These are phyloP conservation scores for Chrysochromulina parva DNA, from an alignment of 78 protist species.

Conservation along the genomic window DNA sequence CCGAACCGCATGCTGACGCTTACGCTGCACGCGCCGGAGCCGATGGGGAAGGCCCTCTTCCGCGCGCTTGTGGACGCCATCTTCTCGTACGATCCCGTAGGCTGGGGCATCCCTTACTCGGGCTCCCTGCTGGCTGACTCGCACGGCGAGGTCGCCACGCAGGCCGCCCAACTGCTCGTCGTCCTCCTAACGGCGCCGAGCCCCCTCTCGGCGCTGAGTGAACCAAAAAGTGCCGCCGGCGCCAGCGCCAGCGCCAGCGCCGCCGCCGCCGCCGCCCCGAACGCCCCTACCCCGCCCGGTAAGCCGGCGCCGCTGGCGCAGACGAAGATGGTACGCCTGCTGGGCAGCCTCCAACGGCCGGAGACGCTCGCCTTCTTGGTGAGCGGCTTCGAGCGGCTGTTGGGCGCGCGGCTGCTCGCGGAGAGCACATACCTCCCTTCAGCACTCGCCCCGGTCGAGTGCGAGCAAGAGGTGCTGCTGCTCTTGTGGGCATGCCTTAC, in stretches of 20 bases:
- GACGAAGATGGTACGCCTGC: not conserved
- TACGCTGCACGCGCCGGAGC: not conserved
- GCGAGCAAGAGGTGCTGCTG: not conserved
- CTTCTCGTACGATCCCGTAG: conserved; percentile 8
- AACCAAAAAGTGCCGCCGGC: no score
- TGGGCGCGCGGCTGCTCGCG: not conserved
- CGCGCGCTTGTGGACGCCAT: not conserved
- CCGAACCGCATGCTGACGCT: not conserved
- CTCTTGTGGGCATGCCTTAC: no score
- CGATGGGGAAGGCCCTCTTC: not conserved
- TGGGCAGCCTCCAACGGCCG: not conserved
- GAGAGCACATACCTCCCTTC: not conserved
- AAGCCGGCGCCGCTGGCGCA: no score
- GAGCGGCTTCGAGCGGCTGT: not conserved
- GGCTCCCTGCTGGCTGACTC: not conserved
- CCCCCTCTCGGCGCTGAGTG: no score
- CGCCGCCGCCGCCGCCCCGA: not conserved
- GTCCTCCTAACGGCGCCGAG: no score
- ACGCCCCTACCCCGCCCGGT: not conserved
- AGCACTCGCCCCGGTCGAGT: not conserved
- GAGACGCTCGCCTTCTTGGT: not conserved
- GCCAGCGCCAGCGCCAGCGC: not conserved
- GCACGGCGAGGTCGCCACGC: not conserved
- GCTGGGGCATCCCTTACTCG: not conserved
- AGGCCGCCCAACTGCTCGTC: no score